phyloP scores from a whole-genome alignment of 2,329 filamentous ascomycete genomes.

The Diaporthe helianthi region DNA sequence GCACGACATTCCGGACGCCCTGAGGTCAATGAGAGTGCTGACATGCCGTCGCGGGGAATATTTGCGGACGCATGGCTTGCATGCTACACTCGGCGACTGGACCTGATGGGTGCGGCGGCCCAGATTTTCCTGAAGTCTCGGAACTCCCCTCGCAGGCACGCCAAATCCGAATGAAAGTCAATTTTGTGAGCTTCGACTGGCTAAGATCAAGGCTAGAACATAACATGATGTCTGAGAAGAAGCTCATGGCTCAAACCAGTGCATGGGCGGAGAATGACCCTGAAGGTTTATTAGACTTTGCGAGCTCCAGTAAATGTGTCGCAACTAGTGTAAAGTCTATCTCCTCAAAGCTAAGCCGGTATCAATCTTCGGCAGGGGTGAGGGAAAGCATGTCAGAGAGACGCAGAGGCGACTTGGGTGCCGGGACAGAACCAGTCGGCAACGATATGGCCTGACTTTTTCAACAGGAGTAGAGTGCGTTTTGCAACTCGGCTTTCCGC shows the following conservation, averaged over 20 bases:
- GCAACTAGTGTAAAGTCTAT: slow-evolving; percentile 24
- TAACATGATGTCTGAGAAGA: slow-evolving; percentile 13
- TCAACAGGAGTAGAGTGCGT: slow-evolving; percentile 1
- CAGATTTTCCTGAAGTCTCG: not conserved
- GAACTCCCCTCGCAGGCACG: slow-evolving; percentile 6
- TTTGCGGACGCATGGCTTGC: not conserved
- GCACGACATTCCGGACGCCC: slow-evolving; percentile 6
- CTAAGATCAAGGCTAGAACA: not conserved
- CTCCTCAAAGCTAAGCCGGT: slow-evolving; percentile 9
- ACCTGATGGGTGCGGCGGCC: not conserved
- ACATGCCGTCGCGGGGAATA: not conserved
- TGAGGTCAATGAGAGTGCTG: not conserved
- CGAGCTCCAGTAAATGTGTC: slow-evolving; percentile 18
- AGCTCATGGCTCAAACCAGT: not conserved
- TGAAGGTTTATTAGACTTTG: slow-evolving; percentile 21
- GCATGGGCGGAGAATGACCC: slow-evolving; percentile 6
- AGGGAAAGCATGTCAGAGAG: slow-evolving; percentile 14
- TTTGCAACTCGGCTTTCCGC: not conserved
- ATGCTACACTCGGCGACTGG: not conserved
- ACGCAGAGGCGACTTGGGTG: slow-evolving; percentile 1
- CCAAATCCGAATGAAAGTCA: slow-evolving; percentile 10
- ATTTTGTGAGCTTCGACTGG: slow-evolving; percentile 8
- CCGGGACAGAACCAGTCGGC: slow-evolving; percentile 12
- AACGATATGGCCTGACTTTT: slow-evolving; percentile 21
- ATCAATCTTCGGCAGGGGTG: slow-evolving; percentile 1